Conservation (phyloP, 2,329 filamentous ascomycete species). For the Thelonectria olida region DNA sequence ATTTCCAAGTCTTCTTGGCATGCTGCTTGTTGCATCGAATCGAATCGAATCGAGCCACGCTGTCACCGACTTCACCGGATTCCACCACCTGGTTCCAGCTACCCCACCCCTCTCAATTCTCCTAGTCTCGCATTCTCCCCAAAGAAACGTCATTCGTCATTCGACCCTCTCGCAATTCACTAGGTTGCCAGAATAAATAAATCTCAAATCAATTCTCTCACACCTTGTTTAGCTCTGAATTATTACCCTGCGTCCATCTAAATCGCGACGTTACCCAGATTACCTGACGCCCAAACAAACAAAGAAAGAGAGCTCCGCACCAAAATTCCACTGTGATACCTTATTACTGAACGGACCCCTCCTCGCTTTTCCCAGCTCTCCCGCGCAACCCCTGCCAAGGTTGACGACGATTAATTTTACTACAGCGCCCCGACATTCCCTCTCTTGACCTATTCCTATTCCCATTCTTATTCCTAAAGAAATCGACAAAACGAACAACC, state of each 20-base stretch:
- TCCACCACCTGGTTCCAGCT: conserved; percentile 6
- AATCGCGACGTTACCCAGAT: not conserved
- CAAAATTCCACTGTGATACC: conserved; percentile 17
- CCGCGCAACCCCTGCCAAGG: conserved; percentile 14
- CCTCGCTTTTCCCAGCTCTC: conserved; percentile 24
- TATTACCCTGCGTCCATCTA: too few species aligned
- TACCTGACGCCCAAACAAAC: conserved; percentile 6
- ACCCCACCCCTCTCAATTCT: not conserved
- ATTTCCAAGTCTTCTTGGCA: conserved; percentile 1
- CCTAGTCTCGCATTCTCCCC: not conserved
- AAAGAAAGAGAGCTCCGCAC: conserved; percentile 29
- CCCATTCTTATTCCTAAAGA: not conserved
- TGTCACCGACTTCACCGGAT: conserved; percentile 17
- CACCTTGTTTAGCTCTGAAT: too few species aligned
- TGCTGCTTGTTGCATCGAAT: too few species aligned
- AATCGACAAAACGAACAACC: not conserved
- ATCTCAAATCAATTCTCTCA: not conserved
- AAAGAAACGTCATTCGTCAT: conserved; percentile 17
- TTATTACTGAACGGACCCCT: conserved; percentile 12
- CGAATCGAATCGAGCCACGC: conserved; percentile 11
- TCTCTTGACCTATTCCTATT: conserved; percentile 1
- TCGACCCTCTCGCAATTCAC: not conserved
- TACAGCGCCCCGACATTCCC: not conserved
- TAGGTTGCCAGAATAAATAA: not conserved
- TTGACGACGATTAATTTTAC: conserved; percentile 19